Base-by-base conservation (phyloP, 106 monocot genomes). In the Phalaenopsis equestris region DNA sequence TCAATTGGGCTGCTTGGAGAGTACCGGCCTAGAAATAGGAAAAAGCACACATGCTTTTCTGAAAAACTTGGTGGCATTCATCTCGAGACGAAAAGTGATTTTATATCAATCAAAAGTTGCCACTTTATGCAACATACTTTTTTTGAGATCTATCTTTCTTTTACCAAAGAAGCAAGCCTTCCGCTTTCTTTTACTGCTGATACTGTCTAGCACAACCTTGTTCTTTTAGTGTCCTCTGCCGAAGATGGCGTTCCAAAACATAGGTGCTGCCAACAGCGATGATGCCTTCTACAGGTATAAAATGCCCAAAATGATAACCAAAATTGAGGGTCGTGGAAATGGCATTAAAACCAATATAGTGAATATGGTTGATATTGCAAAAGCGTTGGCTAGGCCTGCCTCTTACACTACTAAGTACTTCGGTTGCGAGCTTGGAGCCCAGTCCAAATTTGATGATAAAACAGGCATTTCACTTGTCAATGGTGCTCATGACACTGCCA, bases 231-330 rank as follows among this genome's bases (percentile, higher is more conserved):
- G 10, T 61, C 37, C 38, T 76, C 37, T n/a, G 10, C 41, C 75
- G 67, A 87, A 82, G 81, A 94, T 94, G 91, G 86, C 91, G 57
- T 67, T 91, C 43, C 91, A 84, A 61, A 94, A 91, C 56, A 94
- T 94, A 45, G 94, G 94, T 67, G 94, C 94, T 56, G 77, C 85
- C 75, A 94, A 90, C 86, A 91, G 88, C 3, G 94, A 94, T 55
- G 94, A 91, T 85, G 94, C 94, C 85, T 94, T 94, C 72, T 94
- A 94, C 55, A 83, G 91, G 86, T 94, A 94, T 55, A 94, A 94
- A 80, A 94, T 94, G 94, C 90, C 94, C 8, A 94, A 73, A 80
- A 94, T 94, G 94, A 85, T 94, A 17, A 91, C 94, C 24, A 94
- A 94, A 85, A 90, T 94, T 9, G 94, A 94, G 86, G 91, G 94